Conservation (phyloP, 139 green algal genomes). For the Chlamydomonas schloesseri region DNA sequence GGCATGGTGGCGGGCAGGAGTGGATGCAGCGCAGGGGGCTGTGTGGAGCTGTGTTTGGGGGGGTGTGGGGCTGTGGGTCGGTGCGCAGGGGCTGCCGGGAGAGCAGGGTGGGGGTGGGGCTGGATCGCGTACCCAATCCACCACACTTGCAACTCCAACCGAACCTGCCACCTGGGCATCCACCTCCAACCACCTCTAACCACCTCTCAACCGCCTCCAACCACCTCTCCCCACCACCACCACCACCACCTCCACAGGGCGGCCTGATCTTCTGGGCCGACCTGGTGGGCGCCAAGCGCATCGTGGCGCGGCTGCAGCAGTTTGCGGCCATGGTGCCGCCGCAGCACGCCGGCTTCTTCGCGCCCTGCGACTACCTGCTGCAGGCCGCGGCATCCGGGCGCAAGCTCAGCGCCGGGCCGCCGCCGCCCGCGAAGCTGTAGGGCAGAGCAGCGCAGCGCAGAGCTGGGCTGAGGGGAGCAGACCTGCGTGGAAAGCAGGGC, state of each 20-base stretch:
- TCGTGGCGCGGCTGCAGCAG: conserved; percentile 62
- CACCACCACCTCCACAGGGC: conserved; percentile 64
- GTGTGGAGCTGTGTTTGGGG: neutral
- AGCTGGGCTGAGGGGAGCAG: no score
- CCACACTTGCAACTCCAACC: no score
- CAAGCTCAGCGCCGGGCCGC: conserved; percentile 64
- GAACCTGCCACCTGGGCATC: no score
- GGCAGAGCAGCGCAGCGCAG: no score
- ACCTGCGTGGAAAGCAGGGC: no score
- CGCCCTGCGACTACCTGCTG: conserved; percentile 88
- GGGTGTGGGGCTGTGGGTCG: no score
- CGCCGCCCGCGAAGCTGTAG: conserved; percentile 43
- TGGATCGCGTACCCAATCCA: no score
- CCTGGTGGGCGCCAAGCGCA: conserved; percentile 73
- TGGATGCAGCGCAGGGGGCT: neutral
- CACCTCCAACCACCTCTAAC: neutral
- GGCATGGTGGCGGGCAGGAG: neutral
- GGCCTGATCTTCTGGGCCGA: conserved; percentile 95
- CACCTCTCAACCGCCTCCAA: neutral
- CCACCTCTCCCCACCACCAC: neutral
- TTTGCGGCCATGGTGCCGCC: conserved; percentile 61
- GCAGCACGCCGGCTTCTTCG: conserved; percentile 84
- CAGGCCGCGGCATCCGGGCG: conserved; percentile 58
- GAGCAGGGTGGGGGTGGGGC: no score
- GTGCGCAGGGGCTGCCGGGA: no score